Evolutionary conservation across 768 basidiomycete species (phyloP), one percentile per base, ranked within the genome.

Genomic region (Boletus rufocinnamomeus): DNA sequence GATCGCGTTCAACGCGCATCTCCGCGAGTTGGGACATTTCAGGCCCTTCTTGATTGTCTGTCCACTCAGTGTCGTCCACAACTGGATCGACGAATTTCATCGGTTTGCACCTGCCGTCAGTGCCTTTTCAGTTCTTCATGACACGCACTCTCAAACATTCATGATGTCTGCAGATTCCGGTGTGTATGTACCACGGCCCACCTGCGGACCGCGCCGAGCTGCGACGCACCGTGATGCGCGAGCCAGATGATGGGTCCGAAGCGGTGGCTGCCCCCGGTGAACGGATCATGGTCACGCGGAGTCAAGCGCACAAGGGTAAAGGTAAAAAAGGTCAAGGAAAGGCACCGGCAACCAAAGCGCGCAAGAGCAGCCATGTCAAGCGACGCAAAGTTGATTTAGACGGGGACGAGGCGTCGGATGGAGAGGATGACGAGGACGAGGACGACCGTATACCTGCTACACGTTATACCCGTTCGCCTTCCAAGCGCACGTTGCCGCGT

Each of bases 41-140:
- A 82, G 83, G 17, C 91, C 93, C 0, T 91, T 95, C 73, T 81
- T 99, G 27, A 75, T 99, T 56, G 93, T 98, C 21, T 94, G 93
- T 61, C 97, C 97, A 0, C 83, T 98, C 1, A 93, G 93, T 46
- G 96, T 98, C 14, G 75, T 98, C 17, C 88, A 95, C 66, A 96
- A 95, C 65, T 98, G 95, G 95, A 75, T 81, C 4, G 83, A 86
- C 51, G 95, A 98, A 69, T 97, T 93, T 69, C 72, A 74, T 41
- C 88, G 88, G 54, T 97, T 96, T 69, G 89, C 92, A 11, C 94
- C 95, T 4, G 68, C 79, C 16, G 89, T 94, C 65, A 57, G 84
- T 72, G 27, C 4, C 13, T 6, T 45, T 21, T 25, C n/a, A 30
- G 6, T 16, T 11, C 37, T 28, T 30, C 30, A 17, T 23, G n/a